Conservation (phyloP, 2,329 filamentous ascomycete genomes). For the Domatiomyces globalis region DNA sequence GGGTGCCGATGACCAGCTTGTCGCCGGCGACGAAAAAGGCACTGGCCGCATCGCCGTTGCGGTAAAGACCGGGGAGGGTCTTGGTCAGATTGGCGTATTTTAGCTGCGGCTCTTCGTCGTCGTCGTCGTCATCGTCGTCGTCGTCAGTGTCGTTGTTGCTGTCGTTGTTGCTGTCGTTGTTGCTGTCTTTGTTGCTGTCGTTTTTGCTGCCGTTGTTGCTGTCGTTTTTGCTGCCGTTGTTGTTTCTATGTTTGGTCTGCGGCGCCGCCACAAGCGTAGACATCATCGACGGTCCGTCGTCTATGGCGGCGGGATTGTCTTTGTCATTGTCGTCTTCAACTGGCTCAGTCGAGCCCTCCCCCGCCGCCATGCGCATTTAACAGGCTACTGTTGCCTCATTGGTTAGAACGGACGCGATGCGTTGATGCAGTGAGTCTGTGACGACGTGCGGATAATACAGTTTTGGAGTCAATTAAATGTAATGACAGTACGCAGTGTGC, state of each 20-base stretch:
- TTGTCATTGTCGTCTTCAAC: conserved; percentile 9
- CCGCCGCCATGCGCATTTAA: conserved; percentile 16
- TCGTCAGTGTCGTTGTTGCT: conserved; percentile 40
- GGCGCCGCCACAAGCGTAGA: no score
- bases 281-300: conserved; percentile 4
- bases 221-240: no score
- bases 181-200: conserved; percentile 20
- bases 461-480: background rate
- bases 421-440: background rate
- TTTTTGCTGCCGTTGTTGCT: conserved; percentile 2
- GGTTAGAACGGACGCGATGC: background rate
- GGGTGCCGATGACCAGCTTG: conserved; percentile 94
- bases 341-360: conserved; percentile 19
- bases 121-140: conserved; percentile 63
- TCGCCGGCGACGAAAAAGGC: conserved; percentile 80
- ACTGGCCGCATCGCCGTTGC: conserved; percentile 90
- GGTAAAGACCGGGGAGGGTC: conserved; percentile 66
- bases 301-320: background rate
- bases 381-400: conserved; percentile 1
- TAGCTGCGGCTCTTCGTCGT: conserved; percentile 84
- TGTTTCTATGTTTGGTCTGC: conserved; percentile 16
- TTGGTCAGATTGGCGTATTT: conserved; percentile 85
- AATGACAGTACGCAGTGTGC: background rate
- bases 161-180: conserved; percentile 20
- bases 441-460: background rate